Conservation (phyloP, 805 yeast species). For the Ogataea pini region DNA sequence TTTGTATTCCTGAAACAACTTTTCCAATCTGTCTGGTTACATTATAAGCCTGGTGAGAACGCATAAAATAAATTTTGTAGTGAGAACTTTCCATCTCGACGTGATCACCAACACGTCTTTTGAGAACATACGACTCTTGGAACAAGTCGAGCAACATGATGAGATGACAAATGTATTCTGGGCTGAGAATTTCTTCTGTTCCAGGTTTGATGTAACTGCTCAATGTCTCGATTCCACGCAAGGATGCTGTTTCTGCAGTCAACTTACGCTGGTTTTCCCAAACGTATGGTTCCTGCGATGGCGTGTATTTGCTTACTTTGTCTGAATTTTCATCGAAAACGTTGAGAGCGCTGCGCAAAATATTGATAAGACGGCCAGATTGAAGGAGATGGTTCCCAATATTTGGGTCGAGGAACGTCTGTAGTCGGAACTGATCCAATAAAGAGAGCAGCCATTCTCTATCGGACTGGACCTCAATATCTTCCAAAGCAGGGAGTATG, state of each 20-base stretch:
- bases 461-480: constrained; percentile 46
- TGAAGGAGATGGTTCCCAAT: constrained; percentile 42
- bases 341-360: constrained; percentile 39
- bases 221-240: constrained; percentile 26
- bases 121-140: constrained; percentile 58
- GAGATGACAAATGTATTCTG: constrained; percentile 38
- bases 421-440: constrained; percentile 33
- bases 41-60: constrained; percentile 25
- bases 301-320: constrained; percentile 13
- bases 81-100: constrained; percentile 57
- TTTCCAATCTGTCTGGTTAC: constrained; percentile 30
- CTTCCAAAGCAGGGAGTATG: constrained; percentile 52
- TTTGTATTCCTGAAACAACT: constrained; percentile 25
- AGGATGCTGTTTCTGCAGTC: constrained; percentile 15
- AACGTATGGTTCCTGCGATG: constrained; percentile 2
- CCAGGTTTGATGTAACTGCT: constrained; percentile 31
- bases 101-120: constrained; percentile 67
- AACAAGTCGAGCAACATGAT: constrained; percentile 51
- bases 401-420: constrained; percentile 34
- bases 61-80: constrained; percentile 51
- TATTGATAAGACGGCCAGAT: constrained; percentile 40
- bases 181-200: constrained; percentile 20
- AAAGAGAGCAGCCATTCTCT: constrained; percentile 48
- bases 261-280: constrained; percentile 20
- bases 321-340: constrained; percentile 12